phyloP scores from a whole-genome alignment of 169 alveolate genomes.

The Amoebophrya sp. region DNA sequence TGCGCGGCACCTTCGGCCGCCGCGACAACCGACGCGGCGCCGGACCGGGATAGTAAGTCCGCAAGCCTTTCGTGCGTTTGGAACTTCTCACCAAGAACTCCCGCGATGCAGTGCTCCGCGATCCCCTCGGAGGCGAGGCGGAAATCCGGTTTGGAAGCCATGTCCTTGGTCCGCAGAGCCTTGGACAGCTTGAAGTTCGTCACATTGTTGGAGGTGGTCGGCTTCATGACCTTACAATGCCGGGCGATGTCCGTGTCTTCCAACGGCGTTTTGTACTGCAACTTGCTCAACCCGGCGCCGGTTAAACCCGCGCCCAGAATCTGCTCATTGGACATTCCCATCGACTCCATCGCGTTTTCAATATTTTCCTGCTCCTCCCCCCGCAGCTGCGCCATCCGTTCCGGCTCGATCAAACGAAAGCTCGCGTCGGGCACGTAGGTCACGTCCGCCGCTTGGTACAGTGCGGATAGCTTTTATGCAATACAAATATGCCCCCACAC shows the following conservation, averaged over 20 bases:
- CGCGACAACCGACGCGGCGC: background rate
- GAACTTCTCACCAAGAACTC: background rate
- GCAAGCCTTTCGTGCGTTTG: background rate
- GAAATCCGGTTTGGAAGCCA: background rate
- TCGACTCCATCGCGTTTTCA: too few species aligned
- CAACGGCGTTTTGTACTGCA: background rate
- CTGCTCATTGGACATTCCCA: too few species aligned
- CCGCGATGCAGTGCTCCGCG: conserved; percentile 10
- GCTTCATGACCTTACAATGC: background rate
- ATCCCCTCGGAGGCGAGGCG: background rate
- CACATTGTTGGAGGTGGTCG: background rate
- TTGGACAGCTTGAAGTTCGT: background rate
- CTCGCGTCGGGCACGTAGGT: too few species aligned
- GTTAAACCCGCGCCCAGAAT: too few species aligned
- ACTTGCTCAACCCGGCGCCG: too few species aligned
- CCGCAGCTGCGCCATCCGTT: too few species aligned
- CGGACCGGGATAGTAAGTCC: background rate
- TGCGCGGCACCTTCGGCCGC: background rate
- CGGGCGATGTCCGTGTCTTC: background rate
- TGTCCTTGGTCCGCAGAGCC: background rate
- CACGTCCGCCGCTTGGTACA: too few species aligned
- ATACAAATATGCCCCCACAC: too few species aligned
- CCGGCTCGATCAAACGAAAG: too few species aligned
- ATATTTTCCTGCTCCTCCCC: too few species aligned
- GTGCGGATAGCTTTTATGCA: too few species aligned